These are phyloP conservation scores for Candida broadrunensis DNA, from an alignment of 805 yeast genomes.

Conservation along the genomic window DNA sequence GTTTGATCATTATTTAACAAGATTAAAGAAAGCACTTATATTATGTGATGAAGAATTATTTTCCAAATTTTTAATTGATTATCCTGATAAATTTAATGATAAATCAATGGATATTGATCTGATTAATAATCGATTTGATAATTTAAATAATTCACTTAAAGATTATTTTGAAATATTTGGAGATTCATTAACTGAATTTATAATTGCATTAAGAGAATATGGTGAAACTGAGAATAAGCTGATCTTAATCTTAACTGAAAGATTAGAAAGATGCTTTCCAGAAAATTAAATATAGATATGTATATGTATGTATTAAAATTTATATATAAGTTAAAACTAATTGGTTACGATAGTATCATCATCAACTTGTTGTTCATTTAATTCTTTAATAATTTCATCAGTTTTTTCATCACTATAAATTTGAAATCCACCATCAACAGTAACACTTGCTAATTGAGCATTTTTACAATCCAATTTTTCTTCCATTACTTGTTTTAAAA, in stretches of 20 bases:
- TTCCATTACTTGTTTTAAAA: slow-evolving; percentile 97
- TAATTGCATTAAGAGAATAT: slow-evolving; percentile 41
- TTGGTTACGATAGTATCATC: slow-evolving; percentile 14
- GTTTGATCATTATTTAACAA: slow-evolving; percentile 46
- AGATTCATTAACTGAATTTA: slow-evolving; percentile 42
- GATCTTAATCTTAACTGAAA: slow-evolving; percentile 40
- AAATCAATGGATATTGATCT: slow-evolving; percentile 36
- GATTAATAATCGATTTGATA: slow-evolving; percentile 38
- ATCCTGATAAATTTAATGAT: slow-evolving; percentile 35
- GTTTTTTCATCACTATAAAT: slow-evolving; percentile 82
- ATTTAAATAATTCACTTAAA: slow-evolving; percentile 37
- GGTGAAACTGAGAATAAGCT: slow-evolving; percentile 51
- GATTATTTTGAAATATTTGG: slow-evolving; percentile 45
- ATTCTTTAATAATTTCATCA: slow-evolving; percentile 70
- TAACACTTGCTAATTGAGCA: slow-evolving; percentile 92
- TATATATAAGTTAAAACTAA: too few relatives aligned
- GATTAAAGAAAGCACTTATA: slow-evolving; percentile 55
- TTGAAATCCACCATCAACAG: slow-evolving; percentile 80
- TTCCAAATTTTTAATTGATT: slow-evolving; percentile 26
- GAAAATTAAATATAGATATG: too few relatives aligned
- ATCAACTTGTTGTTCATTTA: slow-evolving; percentile 68
- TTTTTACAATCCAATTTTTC: slow-evolving; percentile 93
- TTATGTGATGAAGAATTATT: slow-evolving; percentile 47
- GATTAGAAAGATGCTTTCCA: slow-evolving; percentile 38
- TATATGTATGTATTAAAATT: neutral